phyloP scores from a whole-genome alignment of 139 green algal genomes.

The Tetraselmis chui region DNA sequence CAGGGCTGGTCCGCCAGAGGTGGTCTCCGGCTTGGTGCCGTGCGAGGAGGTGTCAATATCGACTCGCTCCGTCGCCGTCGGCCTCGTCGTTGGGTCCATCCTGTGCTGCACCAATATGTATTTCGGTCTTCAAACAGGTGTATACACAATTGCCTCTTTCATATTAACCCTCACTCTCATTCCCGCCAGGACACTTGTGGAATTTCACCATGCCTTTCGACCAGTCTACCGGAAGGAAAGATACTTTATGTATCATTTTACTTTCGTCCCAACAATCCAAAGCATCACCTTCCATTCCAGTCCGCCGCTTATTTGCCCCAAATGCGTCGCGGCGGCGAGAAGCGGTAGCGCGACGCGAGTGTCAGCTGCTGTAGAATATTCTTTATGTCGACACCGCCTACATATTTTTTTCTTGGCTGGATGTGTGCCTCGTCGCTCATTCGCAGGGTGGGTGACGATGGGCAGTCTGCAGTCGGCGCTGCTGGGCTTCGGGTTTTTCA shows the following conservation, averaged over 20 bases:
- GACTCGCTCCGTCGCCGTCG: constrained; percentile 28
- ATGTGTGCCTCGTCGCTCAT: too few relatives aligned
- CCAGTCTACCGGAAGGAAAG: too few relatives aligned
- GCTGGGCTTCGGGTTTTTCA: constrained; percentile 47
- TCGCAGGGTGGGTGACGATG: neutral
- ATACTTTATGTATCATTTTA: too few relatives aligned
- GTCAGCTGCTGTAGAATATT: too few relatives aligned
- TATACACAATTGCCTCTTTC: neutral
- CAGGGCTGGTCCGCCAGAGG: too few relatives aligned
- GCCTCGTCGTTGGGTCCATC: constrained; percentile 36
- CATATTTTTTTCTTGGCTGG: too few relatives aligned
- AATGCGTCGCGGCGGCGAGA: too few relatives aligned
- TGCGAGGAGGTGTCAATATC: constrained; percentile 18
- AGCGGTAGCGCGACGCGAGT: too few relatives aligned
- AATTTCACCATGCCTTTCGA: too few relatives aligned
- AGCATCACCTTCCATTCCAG: neutral
- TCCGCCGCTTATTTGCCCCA: neutral
- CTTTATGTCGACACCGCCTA: too few relatives aligned
- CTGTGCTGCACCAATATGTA: constrained; percentile 56
- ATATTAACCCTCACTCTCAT: neutral
- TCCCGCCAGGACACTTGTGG: neutral
- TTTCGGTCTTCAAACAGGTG: constrained; percentile 40
- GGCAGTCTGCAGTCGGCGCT: constrained; percentile 36
- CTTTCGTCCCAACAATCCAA: too few relatives aligned
- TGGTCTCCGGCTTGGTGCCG: too few relatives aligned